Evolutionary conservation across 2,329 filamentous ascomycete species (phyloP).

Genomic region (Verticillium longisporum): DNA sequence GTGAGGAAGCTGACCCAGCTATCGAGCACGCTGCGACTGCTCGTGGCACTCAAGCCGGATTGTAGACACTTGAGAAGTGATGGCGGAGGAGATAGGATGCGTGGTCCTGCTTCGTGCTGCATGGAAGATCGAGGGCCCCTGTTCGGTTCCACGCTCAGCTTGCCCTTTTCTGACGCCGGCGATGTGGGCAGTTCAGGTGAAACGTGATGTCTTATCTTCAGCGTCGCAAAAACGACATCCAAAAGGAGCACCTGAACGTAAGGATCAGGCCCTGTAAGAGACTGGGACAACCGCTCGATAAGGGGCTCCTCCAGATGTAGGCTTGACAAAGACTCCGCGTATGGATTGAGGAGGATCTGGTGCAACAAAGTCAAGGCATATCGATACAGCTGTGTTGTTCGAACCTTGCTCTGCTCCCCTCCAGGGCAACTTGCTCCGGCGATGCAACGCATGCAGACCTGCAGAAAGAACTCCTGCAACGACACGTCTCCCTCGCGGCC

Average conservation of each 20-base stretch:
- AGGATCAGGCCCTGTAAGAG: slow-evolving; percentile 55
- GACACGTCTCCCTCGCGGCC: slow-evolving; percentile 49
- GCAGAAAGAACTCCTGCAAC: slow-evolving; percentile 62
- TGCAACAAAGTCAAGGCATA: slow-evolving; percentile 64
- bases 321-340: slow-evolving; percentile 49
- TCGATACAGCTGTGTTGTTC: slow-evolving; percentile 62
- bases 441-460: slow-evolving; percentile 59
- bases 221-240: slow-evolving; percentile 66
- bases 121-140: slow-evolving; percentile 32
- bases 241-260: slow-evolving; percentile 72
- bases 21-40: slow-evolving; percentile 72
- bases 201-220: slow-evolving; percentile 55
- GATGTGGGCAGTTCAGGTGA: slow-evolving; percentile 33
- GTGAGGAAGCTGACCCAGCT: slow-evolving; percentile 86
- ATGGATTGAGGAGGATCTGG: slow-evolving; percentile 60
- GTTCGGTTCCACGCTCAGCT: slow-evolving; percentile 32
- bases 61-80: slow-evolving; percentile 79
- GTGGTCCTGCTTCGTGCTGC: slow-evolving; percentile 18
- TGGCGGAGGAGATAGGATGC: slow-evolving; percentile 50
- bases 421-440: slow-evolving; percentile 30
- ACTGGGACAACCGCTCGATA: slow-evolving; percentile 59
- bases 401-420: slow-evolving; percentile 30
- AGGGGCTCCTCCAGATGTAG: slow-evolving; percentile 64
- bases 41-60: slow-evolving; percentile 68
- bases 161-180: slow-evolving; percentile 39